A percentile compares a stretch with the other conserved stretches of the same genome.
phyloP scores from a whole-genome alignment of 208 protist genomes.

The Acanthamoeba royreba region DNA sequence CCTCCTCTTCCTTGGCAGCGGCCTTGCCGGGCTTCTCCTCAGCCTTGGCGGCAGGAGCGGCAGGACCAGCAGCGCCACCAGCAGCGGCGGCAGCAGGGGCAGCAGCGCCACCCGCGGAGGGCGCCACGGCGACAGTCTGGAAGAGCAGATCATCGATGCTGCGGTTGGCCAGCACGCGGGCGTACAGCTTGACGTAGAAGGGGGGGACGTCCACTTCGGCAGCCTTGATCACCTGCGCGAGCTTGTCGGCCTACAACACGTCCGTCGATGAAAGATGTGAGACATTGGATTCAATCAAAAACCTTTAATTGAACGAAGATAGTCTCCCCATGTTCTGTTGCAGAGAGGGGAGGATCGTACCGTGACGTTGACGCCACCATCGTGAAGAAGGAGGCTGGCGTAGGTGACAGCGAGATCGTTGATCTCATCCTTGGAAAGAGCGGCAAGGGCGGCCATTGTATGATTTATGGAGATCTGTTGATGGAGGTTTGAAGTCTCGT shows the following conservation, averaged over 20 bases:
- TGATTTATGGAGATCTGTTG: too few species aligned
- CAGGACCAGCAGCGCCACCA: not conserved
- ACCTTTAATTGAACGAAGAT: not conserved
- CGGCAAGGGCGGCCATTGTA: not conserved
- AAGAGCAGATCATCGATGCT: conserved; percentile 5
- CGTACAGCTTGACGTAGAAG: conserved; percentile 28
- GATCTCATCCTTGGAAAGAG: conserved; percentile 15
- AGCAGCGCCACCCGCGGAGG: not conserved
- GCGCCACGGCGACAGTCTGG: not conserved
- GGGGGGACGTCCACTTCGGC: not conserved
- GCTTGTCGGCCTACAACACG: not conserved
- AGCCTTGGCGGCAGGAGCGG: not conserved
- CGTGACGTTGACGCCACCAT: conserved; percentile 27
- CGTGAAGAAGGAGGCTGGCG: not conserved
- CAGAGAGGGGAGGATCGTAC: not conserved
- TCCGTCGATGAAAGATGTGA: not conserved
- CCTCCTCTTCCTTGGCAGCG: conserved; percentile 6
- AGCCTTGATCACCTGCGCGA: not conserved
- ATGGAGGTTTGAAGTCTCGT: too few species aligned
- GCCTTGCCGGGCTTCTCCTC: not conserved
- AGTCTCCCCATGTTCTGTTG: not conserved
- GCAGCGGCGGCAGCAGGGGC: not conserved
- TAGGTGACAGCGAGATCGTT: conserved; percentile 30
- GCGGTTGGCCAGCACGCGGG: conserved; percentile 12
- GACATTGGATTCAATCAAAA: not conserved